Base-by-base conservation (phyloP, 1,284 basidiomycete genomes). In the Xerocomus alliaceus region DNA sequence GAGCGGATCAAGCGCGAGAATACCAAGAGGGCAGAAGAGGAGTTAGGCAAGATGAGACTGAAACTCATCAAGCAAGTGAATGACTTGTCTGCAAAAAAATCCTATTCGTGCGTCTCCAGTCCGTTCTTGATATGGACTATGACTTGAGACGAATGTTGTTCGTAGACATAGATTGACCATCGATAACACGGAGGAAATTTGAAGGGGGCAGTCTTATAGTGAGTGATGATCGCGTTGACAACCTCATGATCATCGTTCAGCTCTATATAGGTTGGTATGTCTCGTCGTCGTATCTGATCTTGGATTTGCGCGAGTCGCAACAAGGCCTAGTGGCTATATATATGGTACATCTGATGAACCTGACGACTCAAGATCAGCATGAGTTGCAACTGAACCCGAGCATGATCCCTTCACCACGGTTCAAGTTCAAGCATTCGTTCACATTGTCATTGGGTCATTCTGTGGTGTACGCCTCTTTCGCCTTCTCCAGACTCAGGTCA, bases 361-460 rank as follows among this genome's bases (percentile, higher is more conserved):
- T 87, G 12, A 78, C 78, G 0, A 68, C 76, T 6, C 74, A 80
- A 10, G 79, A 85, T 63, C 74, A 74, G 42, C 80, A 86, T 0
- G 68, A 69, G 0, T 56, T 83, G 55, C 80, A 81, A 63, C 48
- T 81, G 5, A 71, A 83, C 62, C 54, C 73, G 0, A 69, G 46
- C 2, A 71, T 76, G 47, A 64, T 83, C 20, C 83, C 83, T 2
- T 68, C 67, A 0, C 83, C 83, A 0, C 69, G 70, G 20, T 67
- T 62, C 26, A 64, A 51, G 20, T 75, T 58, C 53, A 63, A 32
- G 0, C 65, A 66, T 15, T 66, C 17, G 10, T 85, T 86, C 62
- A 56, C 54, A 12, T 55, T 85, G 20, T 72, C 78, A 0, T 18
- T 76, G 6, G 71, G 72, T 9, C 37, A 78, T 46, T 67, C 65